phyloP scores from a whole-genome alignment of 1,284 basidiomycete genomes.

The Tilletia walkeri region DNA sequence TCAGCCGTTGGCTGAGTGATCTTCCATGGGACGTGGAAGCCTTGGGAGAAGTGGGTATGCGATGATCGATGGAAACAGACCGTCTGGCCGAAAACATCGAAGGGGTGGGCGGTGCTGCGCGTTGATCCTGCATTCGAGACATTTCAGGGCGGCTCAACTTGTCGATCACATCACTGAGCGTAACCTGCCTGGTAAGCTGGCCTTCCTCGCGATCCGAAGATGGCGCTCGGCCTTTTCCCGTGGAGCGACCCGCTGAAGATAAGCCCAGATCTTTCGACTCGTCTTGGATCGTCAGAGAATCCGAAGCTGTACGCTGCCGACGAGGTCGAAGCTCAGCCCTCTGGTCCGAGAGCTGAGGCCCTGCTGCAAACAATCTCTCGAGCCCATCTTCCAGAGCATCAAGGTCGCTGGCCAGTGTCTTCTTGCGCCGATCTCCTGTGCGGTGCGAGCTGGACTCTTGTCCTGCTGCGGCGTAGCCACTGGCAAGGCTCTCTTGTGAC shows the following conservation, averaged over 20 bases:
- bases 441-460: background rate
- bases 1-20: constrained; percentile 1
- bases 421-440: background rate
- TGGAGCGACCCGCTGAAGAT: background rate
- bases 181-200: background rate
- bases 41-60: too few relatives aligned
- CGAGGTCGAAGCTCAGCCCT: constrained; percentile 1
- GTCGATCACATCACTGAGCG: background rate
- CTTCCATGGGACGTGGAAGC: background rate
- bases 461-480: background rate
- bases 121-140: background rate
- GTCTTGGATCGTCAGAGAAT: background rate
- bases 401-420: background rate
- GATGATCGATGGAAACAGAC: too few relatives aligned
- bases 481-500: background rate
- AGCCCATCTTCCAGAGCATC: background rate
- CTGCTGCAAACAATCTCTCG: background rate
- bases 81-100: too few relatives aligned
- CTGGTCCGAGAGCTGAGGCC: background rate
- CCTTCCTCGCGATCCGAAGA: background rate
- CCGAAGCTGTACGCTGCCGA: background rate
- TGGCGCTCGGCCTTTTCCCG: background rate
- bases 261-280: background rate
- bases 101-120: background rate
- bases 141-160: constrained; percentile 3